Percentiles rank a stretch among this genome's conserved stretches.
Conservation (phyloP, 2,329 filamentous ascomycete genomes). For the Diplocarpon rosae region DNA sequence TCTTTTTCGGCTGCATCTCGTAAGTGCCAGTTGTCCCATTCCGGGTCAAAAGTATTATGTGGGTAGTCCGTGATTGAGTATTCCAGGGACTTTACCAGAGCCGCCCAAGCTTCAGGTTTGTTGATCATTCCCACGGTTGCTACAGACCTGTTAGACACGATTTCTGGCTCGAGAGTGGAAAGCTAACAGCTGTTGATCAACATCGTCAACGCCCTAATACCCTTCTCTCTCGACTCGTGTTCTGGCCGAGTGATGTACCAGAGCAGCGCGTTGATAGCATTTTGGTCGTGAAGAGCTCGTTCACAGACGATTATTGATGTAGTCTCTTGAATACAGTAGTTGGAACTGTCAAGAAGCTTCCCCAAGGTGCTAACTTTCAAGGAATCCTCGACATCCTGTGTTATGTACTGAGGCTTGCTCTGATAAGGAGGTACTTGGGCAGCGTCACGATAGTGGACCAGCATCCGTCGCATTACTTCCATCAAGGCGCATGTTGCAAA, state of each 20-base stretch:
- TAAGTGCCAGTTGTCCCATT: constrained; percentile 52
- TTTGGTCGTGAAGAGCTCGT: constrained; percentile 46
- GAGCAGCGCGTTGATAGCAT: constrained; percentile 40
- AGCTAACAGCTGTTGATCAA: constrained; percentile 39
- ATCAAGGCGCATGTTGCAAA: constrained; percentile 49
- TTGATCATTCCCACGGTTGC: constrained; percentile 19
- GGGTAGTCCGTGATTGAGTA: constrained; percentile 40
- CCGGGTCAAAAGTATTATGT: constrained; percentile 41
- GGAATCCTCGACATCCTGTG: constrained; percentile 64
- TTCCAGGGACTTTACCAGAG: constrained; percentile 50
- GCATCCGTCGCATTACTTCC: constrained; percentile 44
- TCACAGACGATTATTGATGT: constrained; percentile 48
- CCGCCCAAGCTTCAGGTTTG: constrained; percentile 28
- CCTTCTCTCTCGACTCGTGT: constrained; percentile 47
- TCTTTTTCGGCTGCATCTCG: constrained; percentile 51
- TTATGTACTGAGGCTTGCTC: constrained; percentile 62
- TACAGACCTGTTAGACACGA: constrained; percentile 8
- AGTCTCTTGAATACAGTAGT: constrained; percentile 60
- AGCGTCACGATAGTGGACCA: constrained; percentile 49
- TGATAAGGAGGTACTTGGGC: constrained; percentile 55
- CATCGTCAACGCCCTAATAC: constrained; percentile 44
- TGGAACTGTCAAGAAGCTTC: constrained; percentile 59
- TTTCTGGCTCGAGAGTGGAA: background rate
- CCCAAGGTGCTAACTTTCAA: constrained; percentile 55
- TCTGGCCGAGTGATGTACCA: constrained; percentile 47